Evolutionary conservation across 2,329 filamentous ascomycete genomes (phyloP).

Genomic region (Lithohypha guttulata): DNA sequence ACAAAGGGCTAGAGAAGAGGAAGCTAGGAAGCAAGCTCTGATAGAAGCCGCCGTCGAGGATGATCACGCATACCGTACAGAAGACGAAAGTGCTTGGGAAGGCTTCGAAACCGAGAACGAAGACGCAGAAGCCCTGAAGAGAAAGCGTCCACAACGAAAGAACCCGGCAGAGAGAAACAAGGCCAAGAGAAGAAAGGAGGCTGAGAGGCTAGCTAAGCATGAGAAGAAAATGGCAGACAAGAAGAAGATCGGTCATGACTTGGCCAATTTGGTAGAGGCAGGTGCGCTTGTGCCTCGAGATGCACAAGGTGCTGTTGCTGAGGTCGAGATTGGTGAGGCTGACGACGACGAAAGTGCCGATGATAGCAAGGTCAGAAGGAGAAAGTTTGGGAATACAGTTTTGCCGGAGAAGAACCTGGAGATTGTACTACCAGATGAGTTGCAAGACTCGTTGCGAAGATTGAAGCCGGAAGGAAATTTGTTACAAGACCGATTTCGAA

Average conservation of each 20-base stretch:
- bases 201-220: slow-evolving; percentile 65
- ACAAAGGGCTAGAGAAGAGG: slow-evolving; percentile 51
- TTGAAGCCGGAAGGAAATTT: slow-evolving; percentile 94
- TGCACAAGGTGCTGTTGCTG: slow-evolving; percentile 39
- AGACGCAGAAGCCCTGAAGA: slow-evolving; percentile 56
- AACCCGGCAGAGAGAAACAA: slow-evolving; percentile 79
- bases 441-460: slow-evolving; percentile 68
- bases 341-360: slow-evolving; percentile 40
- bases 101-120: slow-evolving; percentile 72
- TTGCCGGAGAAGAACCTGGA: slow-evolving; percentile 71
- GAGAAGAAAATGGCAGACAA: slow-evolving; percentile 64
- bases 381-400: slow-evolving; percentile 13
- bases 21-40: slow-evolving; percentile 51
- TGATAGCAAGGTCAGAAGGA: slow-evolving; percentile 13
- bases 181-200: slow-evolving; percentile 77
- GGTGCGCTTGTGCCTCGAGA: slow-evolving; percentile 36
- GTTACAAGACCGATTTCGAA: slow-evolving; percentile 83
- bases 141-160: slow-evolving; percentile 74
- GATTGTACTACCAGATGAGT: slow-evolving; percentile 69
- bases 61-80: slow-evolving; percentile 63
- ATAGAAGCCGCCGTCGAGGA: slow-evolving; percentile 64
- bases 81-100: slow-evolving; percentile 87
- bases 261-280: slow-evolving; percentile 39
- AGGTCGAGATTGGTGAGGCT: slow-evolving; percentile 23
- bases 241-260: slow-evolving; percentile 58